Conservation (phyloP, 2,329 filamentous ascomycete genomes). For the Didymella exigua region DNA sequence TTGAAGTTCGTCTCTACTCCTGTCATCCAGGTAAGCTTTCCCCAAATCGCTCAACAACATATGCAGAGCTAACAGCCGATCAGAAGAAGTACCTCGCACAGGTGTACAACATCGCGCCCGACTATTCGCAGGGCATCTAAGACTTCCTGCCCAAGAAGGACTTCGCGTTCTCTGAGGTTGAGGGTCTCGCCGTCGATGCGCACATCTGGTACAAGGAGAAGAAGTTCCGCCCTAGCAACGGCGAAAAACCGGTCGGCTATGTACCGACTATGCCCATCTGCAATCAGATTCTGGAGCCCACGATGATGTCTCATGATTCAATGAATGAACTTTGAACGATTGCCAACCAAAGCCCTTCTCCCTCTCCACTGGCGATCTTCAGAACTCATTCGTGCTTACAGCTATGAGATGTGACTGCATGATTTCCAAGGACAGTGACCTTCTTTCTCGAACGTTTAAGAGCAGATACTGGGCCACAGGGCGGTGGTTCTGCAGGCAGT, state of each 20-base stretch:
- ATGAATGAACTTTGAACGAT: neutral
- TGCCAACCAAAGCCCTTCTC: too few species aligned
- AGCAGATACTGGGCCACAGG: too few species aligned
- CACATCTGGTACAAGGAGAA: conserved; percentile 55
- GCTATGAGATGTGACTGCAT: too few species aligned
- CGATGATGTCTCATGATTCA: neutral
- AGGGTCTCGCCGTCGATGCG: conserved; percentile 53
- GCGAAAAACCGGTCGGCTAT: conserved; percentile 50
- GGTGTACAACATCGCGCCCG: conserved; percentile 56
- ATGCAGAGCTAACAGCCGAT: neutral
- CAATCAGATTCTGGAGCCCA: neutral
- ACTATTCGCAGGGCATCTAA: conserved; percentile 57
- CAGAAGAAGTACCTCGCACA: conserved; percentile 60
- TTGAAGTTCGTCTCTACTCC: conserved; percentile 53
- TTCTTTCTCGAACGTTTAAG: too few species aligned
- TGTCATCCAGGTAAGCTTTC: conserved; percentile 49
- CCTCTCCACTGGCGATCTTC: too few species aligned
- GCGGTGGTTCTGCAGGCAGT: too few species aligned
- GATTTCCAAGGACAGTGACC: too few species aligned
- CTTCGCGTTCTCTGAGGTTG: conserved; percentile 55
- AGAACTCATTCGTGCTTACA: neutral
- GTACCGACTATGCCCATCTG: conserved; percentile 29
- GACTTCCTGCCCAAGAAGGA: conserved; percentile 52
- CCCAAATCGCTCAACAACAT: neutral
- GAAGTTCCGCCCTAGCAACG: conserved; percentile 51